Base-by-base conservation (phyloP, 257 asterid species). In the Ehretia macrophylla region DNA sequence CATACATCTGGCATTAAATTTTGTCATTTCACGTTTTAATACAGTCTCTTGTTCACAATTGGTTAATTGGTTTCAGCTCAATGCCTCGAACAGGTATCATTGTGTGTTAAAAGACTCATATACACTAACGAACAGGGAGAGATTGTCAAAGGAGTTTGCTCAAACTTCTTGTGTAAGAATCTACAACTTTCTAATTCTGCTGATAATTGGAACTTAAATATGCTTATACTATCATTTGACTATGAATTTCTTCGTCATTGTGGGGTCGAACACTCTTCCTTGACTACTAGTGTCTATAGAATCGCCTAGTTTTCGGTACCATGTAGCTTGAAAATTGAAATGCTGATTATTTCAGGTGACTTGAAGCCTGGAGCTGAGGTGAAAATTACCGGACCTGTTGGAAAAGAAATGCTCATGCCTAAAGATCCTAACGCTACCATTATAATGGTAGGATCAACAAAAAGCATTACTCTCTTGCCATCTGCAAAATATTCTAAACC, bases 391-490 rank as follows among this genome's bases (percentile, higher is more conserved):
- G 98, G 98, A 70, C 98, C 96, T 52, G 96, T 91, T 5, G 98
- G 98, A 53, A 91, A 88, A 71, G 98, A 91, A 63, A 91, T 91
- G 98, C 96, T 91, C 59, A 81, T 91, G 96, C 98, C 98, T 13
- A 88, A 81, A 59, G 98, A 91, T 75, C 96, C 94, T 27, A 91
- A 91, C 59, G 96, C 96, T 16, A 91, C 86, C 11, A 16, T 91
- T 32, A 58, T 87, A 13, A 87, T 91, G 98, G 96, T 91, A 67
- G 14, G 39, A 17, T 49, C 55, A 35, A 17, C 11, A 11, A 38
- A 42, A 20, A 21, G 27, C 44, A 45, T 11, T 54, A 1, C 17
- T 40, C 23, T 23, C 4, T 14, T 58, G 56, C 48, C 39, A 14
- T 66, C 47, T 64, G 19, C 49, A 27, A 0, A 17, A 44, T 63